Conservation (phyloP, 2,329 filamentous ascomycete genomes). For the Fusarium sp. region DNA sequence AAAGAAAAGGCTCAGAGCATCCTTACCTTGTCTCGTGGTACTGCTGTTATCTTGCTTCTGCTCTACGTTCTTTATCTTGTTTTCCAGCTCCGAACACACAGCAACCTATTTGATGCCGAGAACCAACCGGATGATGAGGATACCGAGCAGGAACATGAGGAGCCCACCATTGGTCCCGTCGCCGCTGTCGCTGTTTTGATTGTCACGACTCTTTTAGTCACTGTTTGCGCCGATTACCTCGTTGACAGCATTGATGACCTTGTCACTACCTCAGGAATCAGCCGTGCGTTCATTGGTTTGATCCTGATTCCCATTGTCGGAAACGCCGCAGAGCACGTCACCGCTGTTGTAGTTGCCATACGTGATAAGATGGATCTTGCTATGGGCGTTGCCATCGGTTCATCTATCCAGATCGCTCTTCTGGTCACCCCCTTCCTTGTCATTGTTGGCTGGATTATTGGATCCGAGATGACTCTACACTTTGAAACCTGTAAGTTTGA, state of each 20-base stretch:
- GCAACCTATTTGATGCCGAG: conserved; percentile 74
- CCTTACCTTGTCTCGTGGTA: conserved; percentile 78
- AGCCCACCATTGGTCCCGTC: conserved; percentile 68
- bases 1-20: conserved; percentile 66
- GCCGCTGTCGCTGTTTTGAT: conserved; percentile 75
- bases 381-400: conserved; percentile 84
- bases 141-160: conserved; percentile 57
- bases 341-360: conserved; percentile 80
- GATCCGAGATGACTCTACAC: conserved; percentile 78
- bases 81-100: conserved; percentile 82
- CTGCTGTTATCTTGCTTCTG: conserved; percentile 77
- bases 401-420: conserved; percentile 83
- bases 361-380: conserved; percentile 81
- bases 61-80: conserved; percentile 81
- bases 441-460: conserved; percentile 82
- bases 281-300: conserved; percentile 83
- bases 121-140: conserved; percentile 51
- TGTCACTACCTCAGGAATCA: conserved; percentile 76
- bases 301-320: conserved; percentile 84
- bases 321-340: conserved; percentile 84
- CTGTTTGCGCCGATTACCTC: conserved; percentile 80
- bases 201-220: conserved; percentile 74
- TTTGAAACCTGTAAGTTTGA: conserved; percentile 70
- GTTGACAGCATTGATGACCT: conserved; percentile 80
- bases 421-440: conserved; percentile 85